Conservation (phyloP, 1,284 basidiomycete genomes). For the Phenoliferia sp. region DNA sequence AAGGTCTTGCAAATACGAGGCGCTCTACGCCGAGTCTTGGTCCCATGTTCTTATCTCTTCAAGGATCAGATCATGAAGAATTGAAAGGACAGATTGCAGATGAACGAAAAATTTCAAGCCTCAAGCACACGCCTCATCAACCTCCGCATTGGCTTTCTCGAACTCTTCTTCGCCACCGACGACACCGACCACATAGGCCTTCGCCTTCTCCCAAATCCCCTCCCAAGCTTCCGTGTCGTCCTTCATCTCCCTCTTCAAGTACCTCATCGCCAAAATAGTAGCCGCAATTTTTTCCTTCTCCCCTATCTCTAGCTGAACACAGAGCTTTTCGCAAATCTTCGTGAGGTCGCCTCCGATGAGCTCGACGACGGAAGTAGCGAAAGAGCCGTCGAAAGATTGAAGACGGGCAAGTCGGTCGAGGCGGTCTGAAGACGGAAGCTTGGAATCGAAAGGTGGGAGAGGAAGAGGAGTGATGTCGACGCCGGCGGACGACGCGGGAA, state of each 20-base stretch:
- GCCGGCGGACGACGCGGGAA: not conserved
- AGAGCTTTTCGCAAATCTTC: not conserved
- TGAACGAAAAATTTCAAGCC: no score
- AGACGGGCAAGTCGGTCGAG: constrained; percentile 17
- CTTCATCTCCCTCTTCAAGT: not conserved
- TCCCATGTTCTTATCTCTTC: no score
- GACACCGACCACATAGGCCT: not conserved
- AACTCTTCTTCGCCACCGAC: not conserved
- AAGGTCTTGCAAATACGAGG: no score
- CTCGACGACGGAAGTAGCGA: not conserved
- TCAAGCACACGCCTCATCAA: not conserved
- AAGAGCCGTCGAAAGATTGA: constrained; percentile 16
- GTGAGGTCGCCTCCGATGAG: not conserved
- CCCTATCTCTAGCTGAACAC: not conserved
- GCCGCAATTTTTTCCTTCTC: not conserved
- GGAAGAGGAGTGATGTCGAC: not conserved
- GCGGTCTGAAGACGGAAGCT: not conserved
- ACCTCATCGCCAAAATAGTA: constrained; percentile 8
- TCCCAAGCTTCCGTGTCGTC: constrained; percentile 6
- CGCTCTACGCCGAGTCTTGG: no score
- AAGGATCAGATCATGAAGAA: no score
- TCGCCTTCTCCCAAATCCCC: constrained; percentile 13
- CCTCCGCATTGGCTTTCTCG: not conserved
- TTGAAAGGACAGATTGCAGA: no score
- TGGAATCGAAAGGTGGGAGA: not conserved